Conservation (phyloP, 2,329 filamentous ascomycete species). For the Sclerotinia nivalis region DNA sequence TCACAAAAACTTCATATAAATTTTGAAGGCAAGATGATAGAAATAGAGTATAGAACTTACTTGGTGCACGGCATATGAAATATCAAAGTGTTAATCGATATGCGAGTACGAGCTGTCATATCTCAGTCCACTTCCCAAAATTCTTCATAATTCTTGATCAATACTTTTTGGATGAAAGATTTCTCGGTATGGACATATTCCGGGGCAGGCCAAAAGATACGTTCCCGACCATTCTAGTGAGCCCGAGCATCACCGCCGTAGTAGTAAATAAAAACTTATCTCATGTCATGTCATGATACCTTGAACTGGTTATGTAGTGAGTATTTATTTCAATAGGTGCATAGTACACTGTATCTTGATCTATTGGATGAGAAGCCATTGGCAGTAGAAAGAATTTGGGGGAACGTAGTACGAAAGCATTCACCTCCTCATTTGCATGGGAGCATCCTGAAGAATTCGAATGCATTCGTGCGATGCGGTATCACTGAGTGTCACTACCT, state of each 20-base stretch:
- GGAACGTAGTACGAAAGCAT: neutral
- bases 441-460: neutral
- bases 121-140: neutral
- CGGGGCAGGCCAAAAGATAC: neutral
- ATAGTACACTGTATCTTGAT: neutral
- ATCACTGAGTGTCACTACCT: conserved; percentile 4
- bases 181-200: neutral
- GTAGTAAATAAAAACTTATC: neutral
- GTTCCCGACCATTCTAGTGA: neutral
- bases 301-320: neutral
- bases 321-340: neutral
- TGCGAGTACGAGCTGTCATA: conserved; percentile 15
- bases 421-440: neutral
- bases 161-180: neutral
- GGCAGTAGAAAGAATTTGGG: neutral
- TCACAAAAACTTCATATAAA: neutral
- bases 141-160: neutral
- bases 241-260: neutral
- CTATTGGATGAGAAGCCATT: neutral
- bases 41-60: neutral
- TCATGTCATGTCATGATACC: neutral
- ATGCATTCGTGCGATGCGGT: conserved; percentile 9
- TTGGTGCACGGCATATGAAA: neutral
- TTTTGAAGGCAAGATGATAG: conserved; percentile 6
- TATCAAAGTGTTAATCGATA: neutral